Conservation (phyloP, 1,284 basidiomycete genomes). For the Moesziomyces aphidis region DNA sequence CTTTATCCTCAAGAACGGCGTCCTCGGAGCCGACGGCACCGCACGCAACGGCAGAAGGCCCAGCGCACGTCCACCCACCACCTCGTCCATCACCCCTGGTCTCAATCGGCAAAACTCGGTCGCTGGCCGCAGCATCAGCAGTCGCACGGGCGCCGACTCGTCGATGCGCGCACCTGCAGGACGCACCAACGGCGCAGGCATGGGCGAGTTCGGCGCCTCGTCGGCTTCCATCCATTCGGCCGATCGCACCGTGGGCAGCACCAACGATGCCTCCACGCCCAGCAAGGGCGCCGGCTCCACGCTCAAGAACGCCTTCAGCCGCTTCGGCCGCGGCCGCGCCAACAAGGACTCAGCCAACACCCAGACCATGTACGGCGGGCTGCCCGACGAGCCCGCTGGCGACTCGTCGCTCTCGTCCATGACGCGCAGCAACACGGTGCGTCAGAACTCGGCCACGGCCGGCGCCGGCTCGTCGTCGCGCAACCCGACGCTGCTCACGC, state of each 20-base stretch:
- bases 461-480: conserved; percentile 20
- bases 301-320: conserved; percentile 55
- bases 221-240: conserved; percentile 48
- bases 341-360: conserved; percentile 50
- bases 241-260: conserved; percentile 33
- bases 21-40: neutral
- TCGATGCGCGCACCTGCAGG: conserved; percentile 12
- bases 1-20: conserved; percentile 56
- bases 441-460: conserved; percentile 26
- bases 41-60: conserved; percentile 24
- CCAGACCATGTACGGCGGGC: conserved; percentile 46
- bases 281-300: conserved; percentile 48
- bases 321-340: conserved; percentile 50
- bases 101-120: conserved; percentile 32
- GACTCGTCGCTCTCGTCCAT: conserved; percentile 44
- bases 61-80: conserved; percentile 9
- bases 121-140: conserved; percentile 45
- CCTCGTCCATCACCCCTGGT: neutral
- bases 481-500: conserved; percentile 8
- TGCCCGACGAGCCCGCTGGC: conserved; percentile 35
- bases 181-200: conserved; percentile 32
- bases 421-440: conserved; percentile 28
- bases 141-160: conserved; percentile 27
- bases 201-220: conserved; percentile 53
- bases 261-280: conserved; percentile 16